Conservation (phyloP, 169 alveolate species). For the Theileria sp. region DNA sequence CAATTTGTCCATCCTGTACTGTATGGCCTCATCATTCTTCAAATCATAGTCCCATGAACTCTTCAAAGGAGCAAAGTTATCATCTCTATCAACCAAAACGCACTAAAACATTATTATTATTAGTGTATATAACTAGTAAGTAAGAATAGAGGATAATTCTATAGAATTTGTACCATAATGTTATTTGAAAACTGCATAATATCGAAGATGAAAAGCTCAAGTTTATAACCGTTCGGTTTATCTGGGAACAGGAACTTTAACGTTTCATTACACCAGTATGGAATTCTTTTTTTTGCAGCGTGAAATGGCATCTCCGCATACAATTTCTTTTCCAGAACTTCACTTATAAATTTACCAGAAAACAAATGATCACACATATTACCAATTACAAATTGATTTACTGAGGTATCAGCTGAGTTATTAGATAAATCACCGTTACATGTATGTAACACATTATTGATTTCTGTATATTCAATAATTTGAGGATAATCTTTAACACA, state of each 20-base stretch:
- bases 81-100: conserved; percentile 42
- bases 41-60: conserved; percentile 24
- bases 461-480: conserved; percentile 58
- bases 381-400: conserved; percentile 36
- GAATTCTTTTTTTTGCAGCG: conserved; percentile 49
- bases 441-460: conserved; percentile 8
- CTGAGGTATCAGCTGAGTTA: conserved; percentile 8
- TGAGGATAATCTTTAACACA: conserved; percentile 36
- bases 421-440: neutral
- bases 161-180: conserved; percentile 17
- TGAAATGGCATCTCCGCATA: conserved; percentile 64
- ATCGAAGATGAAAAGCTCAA: conserved; percentile 75
- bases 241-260: conserved; percentile 7
- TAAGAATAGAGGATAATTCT: neutral
- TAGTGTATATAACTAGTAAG: neutral
- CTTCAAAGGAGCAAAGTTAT: conserved; percentile 53
- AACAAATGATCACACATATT: conserved; percentile 76
- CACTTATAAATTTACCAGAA: conserved; percentile 56
- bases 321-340: conserved; percentile 54
- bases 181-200: conserved; percentile 65
- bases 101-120: conserved; percentile 11
- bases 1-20: conserved; percentile 40
- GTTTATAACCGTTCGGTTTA: conserved; percentile 58
- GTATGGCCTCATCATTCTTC: conserved; percentile 34
- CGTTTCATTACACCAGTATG: conserved; percentile 1